Base-by-base conservation (phyloP, 2,329 filamentous ascomycete species). In the Metarhizium brunneum region DNA sequence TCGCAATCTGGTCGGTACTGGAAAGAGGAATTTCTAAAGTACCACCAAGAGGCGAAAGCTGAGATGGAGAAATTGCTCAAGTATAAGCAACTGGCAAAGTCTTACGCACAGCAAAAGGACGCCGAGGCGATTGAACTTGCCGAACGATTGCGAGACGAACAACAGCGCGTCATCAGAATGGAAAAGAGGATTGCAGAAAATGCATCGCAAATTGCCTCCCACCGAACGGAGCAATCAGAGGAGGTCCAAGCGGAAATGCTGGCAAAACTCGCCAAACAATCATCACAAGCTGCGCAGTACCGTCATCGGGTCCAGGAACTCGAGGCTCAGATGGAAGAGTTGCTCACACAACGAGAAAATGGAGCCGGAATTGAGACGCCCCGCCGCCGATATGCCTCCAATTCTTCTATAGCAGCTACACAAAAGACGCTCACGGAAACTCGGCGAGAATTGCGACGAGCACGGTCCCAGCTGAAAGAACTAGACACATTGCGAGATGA, bases 81-180 rank as follows among this genome's bases (percentile, higher is more conserved):
- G 65, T 92, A 91, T 75, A 90, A 91, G 73, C 83, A 88, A 65
- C 76, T 90, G 59, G 87, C 88, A 56, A 92, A 89, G 71, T 86
- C 84, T 55, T 92, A 86, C 65, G 88, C 88, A 47, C 85, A 86
- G 66, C 82, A 86, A 71, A 92, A 91, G 69, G 88, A 92, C 64
- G 75, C 77, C 18, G 85, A 91, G 68, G 85, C 86, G 25, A 78
- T 81, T 30, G 79, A 87, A 55, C 71, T 92, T 52, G 77, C 79
- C 25, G 80, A 83, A 57, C 81, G 83, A 62, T 77, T 92, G 40
- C 80, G 80, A 57, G 82, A 87, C 57, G 87, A 90, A 65, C 84
- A 86, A 60, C 77, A 80, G 59, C 86, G 81, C 64, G 82, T 86
- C 30, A 72, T 77, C 35, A 71, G 76, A 54, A 83, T 90, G 73